Percentiles rank a stretch among this genome's conserved stretches.
Conservation (phyloP, 305 asterid species). For the Rubia peregrina region DNA sequence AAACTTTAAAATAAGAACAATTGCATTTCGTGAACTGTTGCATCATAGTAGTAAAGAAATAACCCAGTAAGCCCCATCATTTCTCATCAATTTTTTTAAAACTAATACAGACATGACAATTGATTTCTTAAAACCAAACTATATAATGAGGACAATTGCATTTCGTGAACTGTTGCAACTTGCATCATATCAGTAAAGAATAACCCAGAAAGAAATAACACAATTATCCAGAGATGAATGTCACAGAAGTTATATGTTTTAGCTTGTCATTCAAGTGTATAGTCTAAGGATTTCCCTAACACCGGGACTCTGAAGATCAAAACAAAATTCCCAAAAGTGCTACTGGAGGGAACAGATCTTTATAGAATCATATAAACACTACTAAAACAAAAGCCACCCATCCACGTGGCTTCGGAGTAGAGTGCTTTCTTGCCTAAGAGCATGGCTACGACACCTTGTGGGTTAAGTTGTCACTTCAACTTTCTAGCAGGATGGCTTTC, state of each 20-base stretch:
- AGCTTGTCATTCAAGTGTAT: not conserved
- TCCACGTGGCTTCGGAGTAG: not conserved
- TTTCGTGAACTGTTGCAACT: not conserved
- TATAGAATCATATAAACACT: not conserved
- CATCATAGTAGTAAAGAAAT: not conserved
- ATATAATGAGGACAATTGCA: not conserved
- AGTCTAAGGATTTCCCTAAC: not conserved
- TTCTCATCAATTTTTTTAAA: not conserved
- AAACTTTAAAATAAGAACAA: conserved; percentile 1
- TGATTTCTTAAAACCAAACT: conserved; percentile 4
- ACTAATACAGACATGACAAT: not conserved
- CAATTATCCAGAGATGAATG: not conserved
- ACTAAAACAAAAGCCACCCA: not conserved
- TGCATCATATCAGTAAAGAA: not conserved
- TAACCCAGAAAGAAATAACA: not conserved
- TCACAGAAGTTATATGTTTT: not conserved
- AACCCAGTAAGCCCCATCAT: not conserved
- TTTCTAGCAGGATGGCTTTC: not conserved
- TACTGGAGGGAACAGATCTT: not conserved
- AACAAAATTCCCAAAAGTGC: not conserved
- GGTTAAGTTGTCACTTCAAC: not conserved
- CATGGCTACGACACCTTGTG: not conserved
- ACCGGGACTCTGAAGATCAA: not conserved
- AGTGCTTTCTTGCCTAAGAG: not conserved
- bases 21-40: not conserved